Evolutionary conservation across 257 asterid genomes (phyloP).

Genomic region (Marsdenia floribunda): DNA sequence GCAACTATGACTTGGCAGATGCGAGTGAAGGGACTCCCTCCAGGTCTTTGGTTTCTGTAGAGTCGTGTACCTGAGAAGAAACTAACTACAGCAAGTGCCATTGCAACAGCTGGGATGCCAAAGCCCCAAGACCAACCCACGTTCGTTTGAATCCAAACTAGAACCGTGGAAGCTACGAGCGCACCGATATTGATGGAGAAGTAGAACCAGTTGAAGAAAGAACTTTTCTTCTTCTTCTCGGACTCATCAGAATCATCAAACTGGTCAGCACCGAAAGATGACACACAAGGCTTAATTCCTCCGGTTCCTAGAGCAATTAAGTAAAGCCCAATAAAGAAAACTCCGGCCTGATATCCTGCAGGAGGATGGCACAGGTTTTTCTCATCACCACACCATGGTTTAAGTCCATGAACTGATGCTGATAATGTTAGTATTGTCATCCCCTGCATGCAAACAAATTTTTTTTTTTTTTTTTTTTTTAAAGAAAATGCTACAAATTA

Average conservation of each 20-base stretch:
- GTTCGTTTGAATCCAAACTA: slow-evolving; percentile 60
- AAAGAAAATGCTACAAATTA: background rate
- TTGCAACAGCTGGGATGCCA: slow-evolving; percentile 66
- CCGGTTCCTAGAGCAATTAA: slow-evolving; percentile 63
- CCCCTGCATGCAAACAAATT: slow-evolving; percentile 35
- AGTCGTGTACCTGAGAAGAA: slow-evolving; percentile 55
- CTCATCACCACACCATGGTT: slow-evolving; percentile 37
- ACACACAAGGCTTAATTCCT: slow-evolving; percentile 63
- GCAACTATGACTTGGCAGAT: slow-evolving; percentile 55
- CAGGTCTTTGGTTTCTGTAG: slow-evolving; percentile 56
- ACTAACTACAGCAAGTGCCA: slow-evolving; percentile 55
- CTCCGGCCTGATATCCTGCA: slow-evolving; percentile 37
- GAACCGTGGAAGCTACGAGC: slow-evolving; percentile 46
- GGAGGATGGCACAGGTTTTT: slow-evolving; percentile 39
- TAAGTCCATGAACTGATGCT: slow-evolving; percentile 48
- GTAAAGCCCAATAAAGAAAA: slow-evolving; percentile 51
- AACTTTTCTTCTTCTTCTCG: slow-evolving; percentile 49
- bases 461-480: too few relatives aligned
- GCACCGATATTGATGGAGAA: slow-evolving; percentile 70
- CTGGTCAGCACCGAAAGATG: slow-evolving; percentile 65
- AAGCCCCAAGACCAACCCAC: slow-evolving; percentile 77
- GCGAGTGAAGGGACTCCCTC: slow-evolving; percentile 64
- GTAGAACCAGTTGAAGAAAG: slow-evolving; percentile 66
- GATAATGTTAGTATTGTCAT: slow-evolving; percentile 57
- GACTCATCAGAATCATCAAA: slow-evolving; percentile 49